Conservation (phyloP, 768 basidiomycete species). For the Kondoa subrosea region DNA sequence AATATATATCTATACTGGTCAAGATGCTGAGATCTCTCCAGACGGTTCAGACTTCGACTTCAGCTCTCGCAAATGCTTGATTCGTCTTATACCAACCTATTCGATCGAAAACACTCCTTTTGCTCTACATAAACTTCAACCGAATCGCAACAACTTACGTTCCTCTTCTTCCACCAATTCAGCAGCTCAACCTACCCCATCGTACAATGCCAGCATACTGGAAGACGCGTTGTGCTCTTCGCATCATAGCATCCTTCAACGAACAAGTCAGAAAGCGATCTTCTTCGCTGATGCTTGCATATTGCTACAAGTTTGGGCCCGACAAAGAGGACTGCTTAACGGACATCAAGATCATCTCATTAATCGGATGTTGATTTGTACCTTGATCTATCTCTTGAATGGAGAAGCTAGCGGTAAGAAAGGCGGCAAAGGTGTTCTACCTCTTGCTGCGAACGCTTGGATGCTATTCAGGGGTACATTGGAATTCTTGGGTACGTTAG, state of each 20-base stretch:
- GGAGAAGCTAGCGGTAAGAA: slow-evolving; percentile 3
- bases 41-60: slow-evolving; percentile 35
- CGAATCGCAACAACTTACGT: slow-evolving; percentile 45
- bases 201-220: slow-evolving; percentile 58
- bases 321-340: slow-evolving; percentile 37
- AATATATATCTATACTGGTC: slow-evolving; percentile 32
- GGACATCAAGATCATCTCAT: slow-evolving; percentile 3
- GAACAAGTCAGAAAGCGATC: slow-evolving; percentile 39
- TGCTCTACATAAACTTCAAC: slow-evolving; percentile 11
- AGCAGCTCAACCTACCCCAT: slow-evolving; percentile 43
- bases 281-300: slow-evolving; percentile 58
- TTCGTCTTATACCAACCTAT: slow-evolving; percentile 54
- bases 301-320: slow-evolving; percentile 75
- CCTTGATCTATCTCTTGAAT: slow-evolving; percentile 1
- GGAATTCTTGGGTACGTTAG: slow-evolving; percentile 11
- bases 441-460: slow-evolving; percentile 10
- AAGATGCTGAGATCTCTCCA: slow-evolving; percentile 26
- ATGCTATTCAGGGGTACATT: slow-evolving; percentile 12
- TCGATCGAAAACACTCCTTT: slow-evolving; percentile 29
- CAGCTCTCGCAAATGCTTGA: slow-evolving; percentile 46
- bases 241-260: slow-evolving; percentile 43
- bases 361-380: slow-evolving; percentile 2
- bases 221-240: slow-evolving; percentile 35
- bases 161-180: slow-evolving; percentile 29
- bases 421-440: not conserved